These are phyloP conservation scores for Vigna trinervia DNA, from an alignment of 306 rosid genomes.

Conservation along the genomic window DNA sequence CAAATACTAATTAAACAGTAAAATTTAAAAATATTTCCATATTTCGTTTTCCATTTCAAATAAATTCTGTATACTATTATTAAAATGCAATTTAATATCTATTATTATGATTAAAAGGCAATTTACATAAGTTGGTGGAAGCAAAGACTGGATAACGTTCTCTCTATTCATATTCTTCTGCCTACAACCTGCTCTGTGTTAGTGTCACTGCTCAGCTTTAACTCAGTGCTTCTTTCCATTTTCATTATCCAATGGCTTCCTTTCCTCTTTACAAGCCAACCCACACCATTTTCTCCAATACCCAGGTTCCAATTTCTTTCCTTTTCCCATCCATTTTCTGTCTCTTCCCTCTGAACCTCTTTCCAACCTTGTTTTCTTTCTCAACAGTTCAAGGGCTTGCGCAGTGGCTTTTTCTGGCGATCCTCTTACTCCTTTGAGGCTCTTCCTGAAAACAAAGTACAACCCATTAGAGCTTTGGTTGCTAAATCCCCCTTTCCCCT, in stretches of 20 bases:
- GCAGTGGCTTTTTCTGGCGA: slow-evolving; percentile 56
- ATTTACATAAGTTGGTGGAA: background rate
- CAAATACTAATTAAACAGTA: too few species aligned
- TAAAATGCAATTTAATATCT: too few species aligned
- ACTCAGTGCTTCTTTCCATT: background rate
- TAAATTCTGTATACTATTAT: too few species aligned
- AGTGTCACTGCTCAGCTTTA: background rate
- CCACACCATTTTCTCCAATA: slow-evolving; percentile 57
- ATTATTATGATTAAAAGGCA: too few species aligned
- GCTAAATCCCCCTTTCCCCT: slow-evolving; percentile 67
- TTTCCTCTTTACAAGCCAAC: slow-evolving; percentile 63
- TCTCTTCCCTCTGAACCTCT: background rate
- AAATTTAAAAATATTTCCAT: too few species aligned
- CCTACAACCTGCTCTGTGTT: background rate
- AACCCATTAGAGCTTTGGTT: slow-evolving; percentile 63
- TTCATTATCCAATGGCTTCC: slow-evolving; percentile 61
- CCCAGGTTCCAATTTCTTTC: slow-evolving; percentile 59
- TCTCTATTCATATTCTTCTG: background rate
- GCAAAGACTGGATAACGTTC: slow-evolving; percentile 1
- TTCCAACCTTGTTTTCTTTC: slow-evolving; percentile 17
- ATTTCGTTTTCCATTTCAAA: too few species aligned
- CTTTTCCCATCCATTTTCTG: slow-evolving; percentile 17
- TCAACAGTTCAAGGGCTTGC: slow-evolving; percentile 58
- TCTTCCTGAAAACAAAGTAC: slow-evolving; percentile 47
- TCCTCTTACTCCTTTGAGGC: slow-evolving; percentile 47